Base-by-base conservation (phyloP, 73 alveolate genomes). In the Durusdinium trenchii region DNA sequence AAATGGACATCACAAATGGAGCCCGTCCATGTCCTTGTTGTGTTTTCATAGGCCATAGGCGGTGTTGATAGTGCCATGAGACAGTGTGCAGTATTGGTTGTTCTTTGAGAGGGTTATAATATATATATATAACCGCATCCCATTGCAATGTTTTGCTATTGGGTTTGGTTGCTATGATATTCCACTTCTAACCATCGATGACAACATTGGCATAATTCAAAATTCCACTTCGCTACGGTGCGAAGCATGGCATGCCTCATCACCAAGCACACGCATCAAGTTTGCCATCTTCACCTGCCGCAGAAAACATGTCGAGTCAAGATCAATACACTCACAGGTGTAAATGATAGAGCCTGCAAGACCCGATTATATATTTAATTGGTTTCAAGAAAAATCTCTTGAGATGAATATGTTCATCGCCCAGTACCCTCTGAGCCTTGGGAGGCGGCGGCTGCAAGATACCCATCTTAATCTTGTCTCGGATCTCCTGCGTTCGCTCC, bases 391-490 rank as follows among this genome's bases (percentile, higher is more conserved):
- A 16, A 57, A 57, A 57, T 23, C 23, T 57, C 23, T 16, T 16
- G 23, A 57, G 23, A 57, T 57, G 50, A 71, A 14, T n/a, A 12
- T 1, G 54, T 38, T 6, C 14, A 38, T 38, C 28, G 51, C n/a
- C 26, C 48, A 7, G 5, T 3, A 51, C 1, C 1, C 50, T 18
- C 26, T 95, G 92, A 30, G 99, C 99, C 99, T 99, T 99, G 43
- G 99, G 99, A 3, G 99, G 99, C 23, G 99, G 99, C 30, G 99
- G 99, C 71, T 99, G 99, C 95, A 99, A 47, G 83, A 99, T 95
- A n/a, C 99, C 99, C 76, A 99, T 87, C 87, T 98, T 99, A 36
- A 99, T 95, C 99, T 99, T 99, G 99, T 99, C 99, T 50, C 99
- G 96, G 86, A 99, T 99, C 83, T 99, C 99, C 83, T 99, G 99